phyloP scores from a whole-genome alignment of 805 yeast genomes.

The Kregervanrija fluxuum region DNA sequence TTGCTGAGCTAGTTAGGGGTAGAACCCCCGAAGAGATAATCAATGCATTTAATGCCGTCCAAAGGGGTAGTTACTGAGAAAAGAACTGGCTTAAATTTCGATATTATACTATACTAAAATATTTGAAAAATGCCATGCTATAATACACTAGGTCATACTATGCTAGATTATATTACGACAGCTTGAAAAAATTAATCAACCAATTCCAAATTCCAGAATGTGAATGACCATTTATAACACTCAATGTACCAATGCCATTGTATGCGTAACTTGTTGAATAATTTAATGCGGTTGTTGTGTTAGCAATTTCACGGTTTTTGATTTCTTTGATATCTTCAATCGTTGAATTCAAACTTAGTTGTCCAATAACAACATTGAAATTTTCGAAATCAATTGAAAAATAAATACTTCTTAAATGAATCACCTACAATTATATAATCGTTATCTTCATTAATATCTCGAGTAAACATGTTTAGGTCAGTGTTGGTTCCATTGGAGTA shows the following conservation, averaged over 20 bases:
- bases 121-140: too few species aligned
- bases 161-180: too few species aligned
- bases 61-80: not conserved
- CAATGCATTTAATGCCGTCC: slow-evolving; percentile 59
- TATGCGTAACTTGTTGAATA: too few species aligned
- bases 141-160: too few species aligned
- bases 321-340: not conserved
- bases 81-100: too few species aligned
- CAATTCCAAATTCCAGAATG: too few species aligned
- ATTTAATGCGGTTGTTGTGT: not conserved
- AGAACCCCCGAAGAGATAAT: slow-evolving; percentile 68
- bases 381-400: slow-evolving; percentile 53
- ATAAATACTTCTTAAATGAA: slow-evolving; percentile 50
- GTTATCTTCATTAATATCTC: not conserved
- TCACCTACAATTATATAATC: slow-evolving; percentile 46
- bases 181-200: too few species aligned
- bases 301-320: not conserved
- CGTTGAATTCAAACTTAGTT: not conserved
- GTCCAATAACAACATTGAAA: slow-evolving; percentile 1
- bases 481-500: slow-evolving; percentile 1
- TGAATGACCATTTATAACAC: too few species aligned
- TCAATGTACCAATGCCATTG: too few species aligned
- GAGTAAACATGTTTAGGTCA: not conserved
- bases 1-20: slow-evolving; percentile 72
- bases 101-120: not conserved